A percentile compares a stretch with the other conserved stretches of the same genome.
Conservation (phyloP, 352 stramenopile species). For the Pythium biforme region DNA sequence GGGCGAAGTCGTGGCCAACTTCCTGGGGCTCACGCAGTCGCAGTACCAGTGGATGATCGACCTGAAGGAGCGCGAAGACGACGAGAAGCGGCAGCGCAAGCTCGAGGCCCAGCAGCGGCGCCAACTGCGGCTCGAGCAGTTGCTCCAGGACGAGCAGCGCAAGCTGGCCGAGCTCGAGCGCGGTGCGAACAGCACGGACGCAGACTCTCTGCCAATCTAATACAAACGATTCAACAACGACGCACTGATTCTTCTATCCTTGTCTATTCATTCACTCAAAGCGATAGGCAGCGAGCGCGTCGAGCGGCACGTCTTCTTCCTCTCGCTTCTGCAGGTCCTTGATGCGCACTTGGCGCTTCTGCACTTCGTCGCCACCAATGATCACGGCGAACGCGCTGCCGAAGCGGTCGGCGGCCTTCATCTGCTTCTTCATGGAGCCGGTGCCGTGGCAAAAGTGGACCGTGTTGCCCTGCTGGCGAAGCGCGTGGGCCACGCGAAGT, state of each 20-base stretch:
- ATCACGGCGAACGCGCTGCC: slow-evolving; percentile 73
- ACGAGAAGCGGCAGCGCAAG: slow-evolving; percentile 54
- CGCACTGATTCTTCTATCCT: not conserved
- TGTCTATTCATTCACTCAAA: slow-evolving; percentile 18
- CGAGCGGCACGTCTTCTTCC: slow-evolving; percentile 43
- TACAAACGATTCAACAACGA: not conserved
- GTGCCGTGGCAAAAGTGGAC: slow-evolving; percentile 85
- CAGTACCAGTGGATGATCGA: slow-evolving; percentile 87
- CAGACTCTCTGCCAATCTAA: not conserved
- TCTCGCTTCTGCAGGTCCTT: slow-evolving; percentile 71
- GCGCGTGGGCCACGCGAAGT: slow-evolving; percentile 63
- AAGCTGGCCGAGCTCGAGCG: slow-evolving; percentile 65
- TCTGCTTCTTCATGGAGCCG: slow-evolving; percentile 86
- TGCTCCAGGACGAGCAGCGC: slow-evolving; percentile 67
- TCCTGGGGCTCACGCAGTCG: slow-evolving; percentile 77
- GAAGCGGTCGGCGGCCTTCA: slow-evolving; percentile 79
- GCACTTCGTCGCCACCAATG: slow-evolving; percentile 66
- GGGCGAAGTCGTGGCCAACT: slow-evolving; percentile 76
- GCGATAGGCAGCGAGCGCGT: slow-evolving; percentile 11
- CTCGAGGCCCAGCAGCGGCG: slow-evolving; percentile 62
- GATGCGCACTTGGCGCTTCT: slow-evolving; percentile 59
- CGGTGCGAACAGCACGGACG: slow-evolving; percentile 1
- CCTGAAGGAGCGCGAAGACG: slow-evolving; percentile 63
- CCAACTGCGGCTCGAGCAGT: slow-evolving; percentile 61
- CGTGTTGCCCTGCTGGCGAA: slow-evolving; percentile 54